phyloP scores from a whole-genome alignment of 768 basidiomycete genomes.

The Boletus tylopilopsis region DNA sequence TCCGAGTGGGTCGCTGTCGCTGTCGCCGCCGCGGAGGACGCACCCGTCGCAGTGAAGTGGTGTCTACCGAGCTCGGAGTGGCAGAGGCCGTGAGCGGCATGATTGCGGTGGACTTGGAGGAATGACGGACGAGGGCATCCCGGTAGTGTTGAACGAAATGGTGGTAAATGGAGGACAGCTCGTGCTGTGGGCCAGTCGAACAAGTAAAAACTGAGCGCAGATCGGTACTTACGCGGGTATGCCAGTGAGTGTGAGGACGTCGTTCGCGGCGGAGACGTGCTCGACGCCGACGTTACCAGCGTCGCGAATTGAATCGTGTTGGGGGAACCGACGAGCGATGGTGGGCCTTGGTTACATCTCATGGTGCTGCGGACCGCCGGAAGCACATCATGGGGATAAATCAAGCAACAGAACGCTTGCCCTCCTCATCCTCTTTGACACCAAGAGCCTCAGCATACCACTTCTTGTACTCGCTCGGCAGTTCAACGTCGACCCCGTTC shows the following conservation, averaged over 20 bases:
- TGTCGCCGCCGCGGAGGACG: too few species aligned
- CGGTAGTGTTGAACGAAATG: constrained; percentile 25
- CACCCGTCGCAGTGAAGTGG: too few species aligned
- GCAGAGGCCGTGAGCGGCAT: background rate
- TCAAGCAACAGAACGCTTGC: background rate
- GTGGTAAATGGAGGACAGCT: constrained; percentile 16
- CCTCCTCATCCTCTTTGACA: background rate
- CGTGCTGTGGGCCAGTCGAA: constrained; percentile 11
- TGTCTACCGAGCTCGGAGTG: too few species aligned
- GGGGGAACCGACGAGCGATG: background rate
- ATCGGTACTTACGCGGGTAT: constrained; percentile 18
- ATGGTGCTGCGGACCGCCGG: constrained; percentile 1
- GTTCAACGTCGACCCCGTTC: constrained; percentile 50
- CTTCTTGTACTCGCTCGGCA: constrained; percentile 79
- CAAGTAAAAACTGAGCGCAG: too few species aligned
- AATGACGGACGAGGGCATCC: constrained; percentile 11
- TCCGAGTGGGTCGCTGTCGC: background rate
- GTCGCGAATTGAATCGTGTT: constrained; percentile 18
- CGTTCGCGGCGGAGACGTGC: constrained; percentile 2
- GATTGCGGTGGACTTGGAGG: constrained; percentile 23
- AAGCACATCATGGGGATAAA: background rate
- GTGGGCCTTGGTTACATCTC: background rate
- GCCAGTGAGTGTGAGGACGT: constrained; percentile 10
- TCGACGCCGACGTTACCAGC: constrained; percentile 7
- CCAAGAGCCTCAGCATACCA: constrained; percentile 40